Conservation (phyloP, 495 filamentous ascomycete genomes). For the Rhypophila decipiens region DNA sequence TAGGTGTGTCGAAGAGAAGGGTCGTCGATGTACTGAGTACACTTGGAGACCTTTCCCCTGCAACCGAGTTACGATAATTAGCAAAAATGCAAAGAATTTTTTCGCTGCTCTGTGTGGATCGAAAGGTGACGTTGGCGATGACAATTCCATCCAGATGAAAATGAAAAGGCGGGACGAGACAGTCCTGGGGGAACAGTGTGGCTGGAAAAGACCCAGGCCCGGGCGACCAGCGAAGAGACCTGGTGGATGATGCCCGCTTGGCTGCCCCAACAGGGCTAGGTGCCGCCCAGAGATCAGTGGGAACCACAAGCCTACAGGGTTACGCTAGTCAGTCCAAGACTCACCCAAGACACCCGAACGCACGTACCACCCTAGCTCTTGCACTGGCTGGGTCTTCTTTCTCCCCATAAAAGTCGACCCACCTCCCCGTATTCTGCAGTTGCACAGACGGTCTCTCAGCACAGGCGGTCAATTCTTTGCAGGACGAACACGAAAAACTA, state of each 20-base stretch:
- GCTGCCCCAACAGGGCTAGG: no score
- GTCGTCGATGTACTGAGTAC: not conserved
- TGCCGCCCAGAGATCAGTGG: no score
- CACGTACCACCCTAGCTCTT: no score
- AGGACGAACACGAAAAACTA: no score
- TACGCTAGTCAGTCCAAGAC: no score
- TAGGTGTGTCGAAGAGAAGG: not conserved
- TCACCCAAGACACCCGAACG: no score
- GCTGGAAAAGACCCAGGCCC: slow-evolving; percentile 29
- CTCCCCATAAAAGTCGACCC: not conserved
- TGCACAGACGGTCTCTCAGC: not conserved
- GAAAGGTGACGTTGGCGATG: slow-evolving; percentile 10
- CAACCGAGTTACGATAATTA: slow-evolving; percentile 14
- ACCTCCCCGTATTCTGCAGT: not conserved
- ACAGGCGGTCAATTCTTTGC: no score
- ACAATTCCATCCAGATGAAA: slow-evolving; percentile 6
- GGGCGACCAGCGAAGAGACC: no score
- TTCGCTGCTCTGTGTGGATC: slow-evolving; percentile 9
- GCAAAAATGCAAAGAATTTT: slow-evolving; percentile 23
- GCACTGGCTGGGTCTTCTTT: no score
- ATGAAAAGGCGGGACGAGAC: slow-evolving; percentile 18
- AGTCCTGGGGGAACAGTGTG: slow-evolving; percentile 13
- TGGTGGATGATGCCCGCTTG: not conserved
- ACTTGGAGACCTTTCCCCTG: not conserved
- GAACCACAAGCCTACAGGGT: no score